Evolutionary conservation across 805 yeast genomes (phyloP).

Genomic region (Ogataea ganodermae): DNA sequence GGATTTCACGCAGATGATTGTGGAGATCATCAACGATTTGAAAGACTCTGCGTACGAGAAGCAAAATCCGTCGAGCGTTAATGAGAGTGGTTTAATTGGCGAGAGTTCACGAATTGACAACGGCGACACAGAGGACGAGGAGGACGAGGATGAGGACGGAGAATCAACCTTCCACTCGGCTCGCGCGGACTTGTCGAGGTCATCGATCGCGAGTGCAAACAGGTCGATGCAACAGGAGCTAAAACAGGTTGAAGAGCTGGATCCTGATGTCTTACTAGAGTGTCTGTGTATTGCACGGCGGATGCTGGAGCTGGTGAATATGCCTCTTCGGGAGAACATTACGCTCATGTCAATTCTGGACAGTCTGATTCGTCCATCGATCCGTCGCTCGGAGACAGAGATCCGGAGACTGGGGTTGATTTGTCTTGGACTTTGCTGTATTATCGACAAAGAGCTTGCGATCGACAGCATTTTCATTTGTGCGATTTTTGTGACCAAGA

Average conservation of each 20-base stretch:
- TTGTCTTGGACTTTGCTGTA: slow-evolving; percentile 78
- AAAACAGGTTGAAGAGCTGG: slow-evolving; percentile 42
- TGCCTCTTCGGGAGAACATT: slow-evolving; percentile 63
- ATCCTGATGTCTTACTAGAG: slow-evolving; percentile 53
- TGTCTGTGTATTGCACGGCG: slow-evolving; percentile 70
- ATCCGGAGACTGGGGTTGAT: slow-evolving; percentile 66
- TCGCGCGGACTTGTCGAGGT: slow-evolving; percentile 33
- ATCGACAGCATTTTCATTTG: slow-evolving; percentile 59
- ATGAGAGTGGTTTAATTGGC: slow-evolving; percentile 31
- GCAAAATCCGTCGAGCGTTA: slow-evolving; percentile 12
- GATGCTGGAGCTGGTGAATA: slow-evolving; percentile 66
- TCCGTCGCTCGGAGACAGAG: slow-evolving; percentile 55
- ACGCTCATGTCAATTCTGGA: slow-evolving; percentile 70
- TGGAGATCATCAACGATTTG: slow-evolving; percentile 85
- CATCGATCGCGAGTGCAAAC: slow-evolving; percentile 35
- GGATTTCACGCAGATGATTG: slow-evolving; percentile 80
- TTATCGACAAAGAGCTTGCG: slow-evolving; percentile 68
- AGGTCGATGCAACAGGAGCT: slow-evolving; percentile 35
- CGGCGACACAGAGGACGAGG: slow-evolving; percentile 23
- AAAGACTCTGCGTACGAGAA: slow-evolving; percentile 60
- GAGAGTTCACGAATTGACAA: slow-evolving; percentile 25
- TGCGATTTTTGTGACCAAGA: slow-evolving; percentile 62
- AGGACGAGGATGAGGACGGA: slow-evolving; percentile 24
- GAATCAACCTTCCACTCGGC: slow-evolving; percentile 31
- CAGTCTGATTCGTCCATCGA: slow-evolving; percentile 77